phyloP scores from a whole-genome alignment of 352 stramenopile genomes.

The Pythium sp. region DNA sequence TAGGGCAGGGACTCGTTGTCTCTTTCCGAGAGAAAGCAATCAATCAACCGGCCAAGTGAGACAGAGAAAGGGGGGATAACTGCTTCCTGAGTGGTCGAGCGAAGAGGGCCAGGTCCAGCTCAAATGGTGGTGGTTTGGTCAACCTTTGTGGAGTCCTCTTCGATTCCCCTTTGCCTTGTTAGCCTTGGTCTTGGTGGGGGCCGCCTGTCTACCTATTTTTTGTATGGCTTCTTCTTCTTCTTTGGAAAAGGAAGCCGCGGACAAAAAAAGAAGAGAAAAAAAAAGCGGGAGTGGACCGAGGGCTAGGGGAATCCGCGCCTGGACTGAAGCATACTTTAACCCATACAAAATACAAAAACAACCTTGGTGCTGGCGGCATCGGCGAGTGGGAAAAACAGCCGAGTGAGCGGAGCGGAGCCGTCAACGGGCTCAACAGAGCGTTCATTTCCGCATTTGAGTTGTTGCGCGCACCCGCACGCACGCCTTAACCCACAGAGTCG shows the following conservation, averaged over 20 bases:
- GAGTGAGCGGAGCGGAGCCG: not conserved
- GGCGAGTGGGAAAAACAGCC: not conserved
- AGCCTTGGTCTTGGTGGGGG: too few species aligned
- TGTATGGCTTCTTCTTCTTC: too few species aligned
- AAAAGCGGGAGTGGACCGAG: too few species aligned
- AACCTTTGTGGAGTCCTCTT: not conserved
- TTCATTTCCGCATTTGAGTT: conserved; percentile 15
- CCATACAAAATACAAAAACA: too few species aligned
- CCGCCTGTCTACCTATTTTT: not conserved
- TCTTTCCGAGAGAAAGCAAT: not conserved
- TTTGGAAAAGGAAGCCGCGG: too few species aligned
- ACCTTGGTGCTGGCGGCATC: not conserved
- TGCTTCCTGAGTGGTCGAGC: too few species aligned
- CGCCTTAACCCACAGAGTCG: not conserved
- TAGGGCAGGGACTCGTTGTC: not conserved
- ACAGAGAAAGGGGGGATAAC: too few species aligned
- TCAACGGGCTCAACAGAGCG: not conserved
- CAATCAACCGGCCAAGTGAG: not conserved
- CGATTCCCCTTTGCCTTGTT: too few species aligned
- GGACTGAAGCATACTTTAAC: not conserved
- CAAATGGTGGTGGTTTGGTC: too few species aligned
- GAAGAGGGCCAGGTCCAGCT: too few species aligned
- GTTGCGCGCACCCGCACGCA: not conserved
- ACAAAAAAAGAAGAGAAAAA: not conserved
- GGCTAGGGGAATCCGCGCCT: not conserved